Base-by-base conservation (phyloP, 1,284 basidiomycete species). In the Vanrija pseudolonga region DNA sequence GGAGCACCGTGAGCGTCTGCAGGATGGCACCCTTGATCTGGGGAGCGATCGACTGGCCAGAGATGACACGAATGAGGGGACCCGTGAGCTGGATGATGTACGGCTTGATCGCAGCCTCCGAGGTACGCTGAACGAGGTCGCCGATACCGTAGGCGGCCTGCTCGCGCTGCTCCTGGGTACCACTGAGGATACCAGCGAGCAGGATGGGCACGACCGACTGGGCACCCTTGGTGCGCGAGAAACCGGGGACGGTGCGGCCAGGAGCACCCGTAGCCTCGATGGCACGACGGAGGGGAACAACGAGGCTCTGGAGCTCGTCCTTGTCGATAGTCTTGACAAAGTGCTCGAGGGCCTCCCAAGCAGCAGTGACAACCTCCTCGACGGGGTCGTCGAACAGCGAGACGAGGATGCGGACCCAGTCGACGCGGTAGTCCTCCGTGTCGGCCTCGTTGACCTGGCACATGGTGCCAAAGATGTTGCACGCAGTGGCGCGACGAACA, bases 31-130 rank as follows among this genome's bases (percentile, higher is more conserved):
- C 85, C 78, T 96, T 96, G 74, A 96, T 90, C 23, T 86, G 88
- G 1, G 92, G 88, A 6, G 93, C 91, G 70, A 91, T 90, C 0
- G 86, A 85, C 47, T 87, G 88, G 17, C 89, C 86, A 0, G 89
- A 90, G 3, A 90, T 91, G 38, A 95, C 90, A 68, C 90, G 87
- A 68, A 98, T 98, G 61, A 98, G 85, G 3, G 94, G 93, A 23
- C 95, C 94, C 20, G 95, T 97, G 73, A 98, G 92, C 32, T 90
- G 89, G 12, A 97, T 94, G 58, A 97, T 91, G 74, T 91, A 97
- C 0, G 93, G 90, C 76, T 96, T 97, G 83, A 99, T 89, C 1
- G 91, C 86, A 20, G 80, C 82, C 69, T 95, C 88, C 26, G 88
- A 84, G 0, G 93, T 97, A 24, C 92, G 84, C 73, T 94, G 88